Evolutionary conservation across 2,329 filamentous ascomycete genomes (phyloP), one percentile per base, ranked within the genome.

Genomic region (Nakataea oryzae): DNA sequence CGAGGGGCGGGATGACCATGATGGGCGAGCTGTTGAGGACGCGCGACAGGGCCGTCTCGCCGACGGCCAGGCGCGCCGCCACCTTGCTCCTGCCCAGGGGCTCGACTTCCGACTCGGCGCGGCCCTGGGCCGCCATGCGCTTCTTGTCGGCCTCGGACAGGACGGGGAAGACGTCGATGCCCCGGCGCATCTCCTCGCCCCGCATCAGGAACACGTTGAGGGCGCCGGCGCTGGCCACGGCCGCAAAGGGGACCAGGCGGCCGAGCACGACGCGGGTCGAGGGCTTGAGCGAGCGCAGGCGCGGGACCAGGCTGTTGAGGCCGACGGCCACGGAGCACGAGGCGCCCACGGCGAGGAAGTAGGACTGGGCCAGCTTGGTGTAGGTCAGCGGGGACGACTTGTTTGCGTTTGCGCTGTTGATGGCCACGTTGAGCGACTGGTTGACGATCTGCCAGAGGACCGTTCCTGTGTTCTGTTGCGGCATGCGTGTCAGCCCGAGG

Each of bases 141-240:
- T 74, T 75, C 75, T 87, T 90, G 71, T 92, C 87, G 21, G 81
- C 81, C 5, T 86, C 86, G 2, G 87, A 87, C 13, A 93, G 82
- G 8, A 91, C 87, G 1, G 93, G 92, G 74, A 88, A 97, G 50
- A 99, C 86, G 74, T 97, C 91, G 70, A 99, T 99, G 61, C 95
- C 95, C 64, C 85, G 85, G 70, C 90, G 84, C 69, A 99, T 97
- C 78, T 99, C 95, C 75, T 97, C 93, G 66, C 91, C 88, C 64
- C 95, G 91, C 95, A 99, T 99, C 62, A 99, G 84, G 76, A 97
- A 96, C 29, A 97, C 95, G 75, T 99, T 99, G 65, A 99, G 81
- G 1, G 87, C 91, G 70, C 92, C 93, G 4, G 95, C 95, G 63
- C 86, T 90, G 32, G 93, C 93, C 13, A 99, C 95, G 14, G 95